A percentile compares a stretch with the other conserved stretches of the same genome.
Conservation (phyloP, 2,329 filamentous ascomycete genomes). For the Cladosporium sp. region DNA sequence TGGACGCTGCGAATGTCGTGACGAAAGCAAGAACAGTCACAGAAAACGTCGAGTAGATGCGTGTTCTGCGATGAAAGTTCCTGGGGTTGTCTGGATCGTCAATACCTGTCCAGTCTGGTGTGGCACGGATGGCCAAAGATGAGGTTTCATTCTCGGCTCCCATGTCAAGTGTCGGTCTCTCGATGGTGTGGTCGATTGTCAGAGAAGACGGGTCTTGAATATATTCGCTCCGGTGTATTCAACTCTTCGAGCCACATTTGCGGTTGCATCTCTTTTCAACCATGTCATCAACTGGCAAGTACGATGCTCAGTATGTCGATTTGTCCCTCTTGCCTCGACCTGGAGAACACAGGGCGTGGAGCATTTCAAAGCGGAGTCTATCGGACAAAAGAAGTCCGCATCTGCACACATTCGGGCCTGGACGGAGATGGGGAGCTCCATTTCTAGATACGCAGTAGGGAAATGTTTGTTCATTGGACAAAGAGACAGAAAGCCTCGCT, state of each 20-base stretch:
- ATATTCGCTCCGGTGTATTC: background rate
- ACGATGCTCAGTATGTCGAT: background rate
- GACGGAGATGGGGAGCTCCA: too few species aligned
- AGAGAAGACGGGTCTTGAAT: background rate
- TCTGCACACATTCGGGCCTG: too few species aligned
- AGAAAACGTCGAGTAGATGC: constrained; percentile 28
- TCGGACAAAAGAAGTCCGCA: constrained; percentile 13
- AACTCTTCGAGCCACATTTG: background rate
- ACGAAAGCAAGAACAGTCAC: constrained; percentile 35
- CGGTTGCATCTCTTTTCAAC: background rate
- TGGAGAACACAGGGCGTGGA: constrained; percentile 13
- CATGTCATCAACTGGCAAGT: background rate
- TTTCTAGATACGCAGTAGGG: too few species aligned
- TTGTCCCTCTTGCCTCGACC: constrained; percentile 9
- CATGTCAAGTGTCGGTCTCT: background rate
- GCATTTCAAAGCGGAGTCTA: background rate
- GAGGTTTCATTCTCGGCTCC: background rate
- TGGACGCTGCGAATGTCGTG: constrained; percentile 34
- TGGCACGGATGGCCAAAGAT: background rate
- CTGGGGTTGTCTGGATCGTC: constrained; percentile 35
- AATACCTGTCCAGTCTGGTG: constrained; percentile 30
- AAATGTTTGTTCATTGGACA: too few species aligned
- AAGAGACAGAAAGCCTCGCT: too few species aligned
- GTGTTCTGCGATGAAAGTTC: constrained; percentile 31
- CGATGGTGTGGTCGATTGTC: background rate